Base-by-base conservation (phyloP, 352 stramenopile genomes). In the Phytopythium delawarense region DNA sequence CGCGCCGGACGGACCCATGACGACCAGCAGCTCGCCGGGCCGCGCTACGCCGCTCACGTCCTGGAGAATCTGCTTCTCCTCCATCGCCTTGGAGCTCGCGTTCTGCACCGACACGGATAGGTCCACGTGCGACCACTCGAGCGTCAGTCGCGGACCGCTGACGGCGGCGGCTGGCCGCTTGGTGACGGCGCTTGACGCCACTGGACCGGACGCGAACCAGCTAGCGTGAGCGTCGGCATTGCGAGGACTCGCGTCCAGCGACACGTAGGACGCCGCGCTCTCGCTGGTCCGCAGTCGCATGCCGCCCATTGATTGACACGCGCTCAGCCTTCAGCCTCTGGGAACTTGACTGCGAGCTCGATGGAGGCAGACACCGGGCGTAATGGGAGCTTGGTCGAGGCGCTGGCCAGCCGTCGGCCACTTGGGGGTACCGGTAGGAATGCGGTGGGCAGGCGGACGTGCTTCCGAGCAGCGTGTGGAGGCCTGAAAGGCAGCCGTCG, bases 1-100 rank as follows among this genome's bases (percentile, higher is more conserved):
- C 37, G 81, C 76, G 23, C 82, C 78, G 1, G 63, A 76, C 0
- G 72, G 70, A 0, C 79, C 79, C 65, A 84, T 84, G 56, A 89
- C 55, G 9, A 76, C 75, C 30, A 83, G 53, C 13, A 88, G 64
- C 32, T 72, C 56, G 21, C 79, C 78, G 12, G 77, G 75, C 16
- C 50, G 53, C 12, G 74, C 72, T n/a, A 60, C 46, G n/a, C 75
- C 78, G 37, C 50, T 70, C 23, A 88, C 62, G 21, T 75, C 48
- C 23, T 70, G 49, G 3, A 89, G 64, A 44, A 89, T 79, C 30
- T 51, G n/a, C 48, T 79, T 76, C 9, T 73, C 57, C 30, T 79
- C 72, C 3, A 70, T 21, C 4, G 56, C 13, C 39, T 79, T 79
- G 23, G 65, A 74, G 16, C 60, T 39, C 20, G 64, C 39, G 61